Base-by-base conservation (phyloP, 805 yeast genomes). In the Diddensiella caesifluorescens region DNA sequence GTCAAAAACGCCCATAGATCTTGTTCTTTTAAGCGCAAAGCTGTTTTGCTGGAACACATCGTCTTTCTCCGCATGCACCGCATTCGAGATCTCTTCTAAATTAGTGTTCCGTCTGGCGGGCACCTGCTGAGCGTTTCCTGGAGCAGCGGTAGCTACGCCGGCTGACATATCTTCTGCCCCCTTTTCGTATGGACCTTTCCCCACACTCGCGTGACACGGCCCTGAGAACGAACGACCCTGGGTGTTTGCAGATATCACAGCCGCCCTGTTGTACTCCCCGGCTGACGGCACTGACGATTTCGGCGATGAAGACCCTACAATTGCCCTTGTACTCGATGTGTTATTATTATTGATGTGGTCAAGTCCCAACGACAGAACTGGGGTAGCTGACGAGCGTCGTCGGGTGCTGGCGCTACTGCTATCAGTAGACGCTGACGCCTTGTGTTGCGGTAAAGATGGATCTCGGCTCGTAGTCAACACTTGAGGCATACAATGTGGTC, bases 1-100 rank as follows among this genome's bases (percentile, higher is more conserved):
- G 55, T 83, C 94, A 51, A 86, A 66, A 10, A 84, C 61, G 1
- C 95, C 95, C 71, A 86, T 68, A 5, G 92, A 82, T 54, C 92
- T 72, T 25, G 95, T 86, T 57, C 95, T 67, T 54, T 85, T 86
- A 54, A 86, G 65, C 53, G 78, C 79, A 60, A 82, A 86, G 3
- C 90, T 74, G 4, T 85, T 74, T 44, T 72, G 75, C 41, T 77
- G 71, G 55, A 86, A 85, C 38, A 74, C 77, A 45, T 79, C 85
- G 59, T 79, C 79, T 12, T 34, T 23, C 35, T 74, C 69, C 3
- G 90, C 88, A 47, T 80, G 83, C 16, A 83, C 75, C 44, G 77
- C 77, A 62, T 64, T 65, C 36, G 75, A 71, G 10, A 70, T 51
- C 38, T 50, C 50, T 27, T 35, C 44, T 28, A 50, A 36, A 34